Base-by-base conservation (phyloP, 768 basidiomycete species). In the Agaricus subrufescens region DNA sequence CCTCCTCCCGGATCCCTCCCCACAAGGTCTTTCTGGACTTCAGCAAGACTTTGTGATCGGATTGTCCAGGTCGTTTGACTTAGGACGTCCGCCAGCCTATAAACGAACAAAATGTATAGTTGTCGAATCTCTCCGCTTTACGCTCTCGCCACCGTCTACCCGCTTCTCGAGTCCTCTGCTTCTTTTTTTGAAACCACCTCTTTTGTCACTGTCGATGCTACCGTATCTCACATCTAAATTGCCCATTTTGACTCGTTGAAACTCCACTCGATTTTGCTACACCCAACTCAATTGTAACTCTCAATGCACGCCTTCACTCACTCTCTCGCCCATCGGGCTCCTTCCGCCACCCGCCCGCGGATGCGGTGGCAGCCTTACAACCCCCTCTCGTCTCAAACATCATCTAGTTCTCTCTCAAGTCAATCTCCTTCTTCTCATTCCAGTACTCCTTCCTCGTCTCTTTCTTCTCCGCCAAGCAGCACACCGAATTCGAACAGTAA, bases 331-430 rank as follows among this genome's bases (percentile, higher is more conserved):
- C 87, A 88, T 67, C 74, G 88, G 76, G 87, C 85, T 39, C 82
- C 85, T 44, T 81, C 84, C 59, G 79, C 83, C 1, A 75, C 87
- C 57, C 83, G 88, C 62, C 73, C 85, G 49, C 75, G 86, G 68
- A 75, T 84, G 63, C 85, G 90, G 63, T 91, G 89, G 89, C 90
- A 91, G 73, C 89, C 89, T 62, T 92, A 91, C 69, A 71, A 75
- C 61, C 67, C 82, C 51, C 68, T 77, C 52, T 66, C 71, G 52
- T 71, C 71, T 45, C 64, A 78, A 44, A 70, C 76, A 26, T 69
- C 67, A 45, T 71, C 74, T 26, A 68, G 68, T 12, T 50, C 49
- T 66, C 73, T 57, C 26, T 52, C 62, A 55, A 67, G 76, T 57
- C 69, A 69, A 58, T 78, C 81, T 44, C 74, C 77, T 11, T 46